These are phyloP conservation scores for Elaeis oleifera DNA, from an alignment of 202 grass and related monocot species.

Conservation along the genomic window DNA sequence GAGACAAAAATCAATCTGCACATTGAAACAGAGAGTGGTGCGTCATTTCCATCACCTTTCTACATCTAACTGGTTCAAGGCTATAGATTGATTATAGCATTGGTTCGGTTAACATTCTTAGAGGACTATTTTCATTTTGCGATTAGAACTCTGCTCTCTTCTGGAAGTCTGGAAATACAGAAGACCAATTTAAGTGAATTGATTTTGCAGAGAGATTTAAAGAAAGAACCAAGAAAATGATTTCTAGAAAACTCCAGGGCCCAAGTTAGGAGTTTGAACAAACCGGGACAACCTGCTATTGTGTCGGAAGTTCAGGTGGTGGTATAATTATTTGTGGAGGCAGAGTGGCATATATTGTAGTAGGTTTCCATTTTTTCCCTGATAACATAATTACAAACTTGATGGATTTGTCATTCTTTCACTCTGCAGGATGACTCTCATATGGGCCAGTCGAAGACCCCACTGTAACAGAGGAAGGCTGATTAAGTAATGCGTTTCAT, in stretches of 20 bases:
- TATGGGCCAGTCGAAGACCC: too few relatives aligned
- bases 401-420: too few relatives aligned
- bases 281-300: too few relatives aligned
- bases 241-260: neutral
- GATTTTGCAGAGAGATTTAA: conserved; percentile 29
- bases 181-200: neutral
- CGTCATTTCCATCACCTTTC: conserved; percentile 3
- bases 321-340: too few relatives aligned
- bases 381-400: too few relatives aligned
- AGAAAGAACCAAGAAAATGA: conserved; percentile 29
- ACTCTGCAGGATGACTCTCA: too few relatives aligned
- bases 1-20: conserved; percentile 47
- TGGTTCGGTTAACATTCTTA: neutral
- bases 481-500: too few relatives aligned
- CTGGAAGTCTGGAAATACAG: neutral
- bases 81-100: neutral
- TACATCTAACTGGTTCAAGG: neutral
- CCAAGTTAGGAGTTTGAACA: too few relatives aligned
- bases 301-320: too few relatives aligned
- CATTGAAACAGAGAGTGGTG: conserved; percentile 56
- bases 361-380: too few relatives aligned
- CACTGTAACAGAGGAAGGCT: too few relatives aligned
- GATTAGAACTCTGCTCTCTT: neutral
- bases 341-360: too few relatives aligned
- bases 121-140: neutral